A percentile compares a stretch with the other conserved stretches of the same genome.
phyloP scores from a whole-genome alignment of 345 rosid genomes.

The Bruguiera parviflora region DNA sequence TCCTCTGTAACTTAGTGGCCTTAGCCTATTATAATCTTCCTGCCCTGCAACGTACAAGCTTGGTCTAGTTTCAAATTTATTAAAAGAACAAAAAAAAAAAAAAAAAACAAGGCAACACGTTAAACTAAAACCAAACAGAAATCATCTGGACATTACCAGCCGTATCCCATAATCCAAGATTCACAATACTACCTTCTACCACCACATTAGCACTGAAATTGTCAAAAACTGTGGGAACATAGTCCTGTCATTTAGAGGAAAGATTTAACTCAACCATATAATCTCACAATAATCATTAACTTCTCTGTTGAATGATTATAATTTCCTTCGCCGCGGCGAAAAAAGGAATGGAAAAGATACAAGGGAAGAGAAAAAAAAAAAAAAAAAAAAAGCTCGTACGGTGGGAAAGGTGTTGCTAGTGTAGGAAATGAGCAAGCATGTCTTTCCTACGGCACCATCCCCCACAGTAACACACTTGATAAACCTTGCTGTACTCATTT shows the following conservation, averaged over 20 bases:
- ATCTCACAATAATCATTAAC: too few species aligned
- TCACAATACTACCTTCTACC: conserved; percentile 58
- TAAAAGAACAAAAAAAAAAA: not conserved
- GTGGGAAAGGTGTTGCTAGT: conserved; percentile 78
- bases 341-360: not conserved
- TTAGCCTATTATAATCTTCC: conserved; percentile 77
- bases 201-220: conserved; percentile 68
- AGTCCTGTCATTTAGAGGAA: conserved; percentile 32
- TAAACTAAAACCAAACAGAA: not conserved
- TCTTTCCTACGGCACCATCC: conserved; percentile 83
- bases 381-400: conserved; percentile 27
- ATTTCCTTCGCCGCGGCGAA: not conserved
- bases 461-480: conserved; percentile 83
- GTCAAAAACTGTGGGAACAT: conserved; percentile 63
- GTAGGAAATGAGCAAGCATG: conserved; percentile 81
- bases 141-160: conserved; percentile 34
- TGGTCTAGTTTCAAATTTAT: conserved; percentile 3
- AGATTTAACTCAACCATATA: not conserved
- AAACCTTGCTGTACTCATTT: conserved; percentile 69
- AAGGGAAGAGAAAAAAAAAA: not conserved
- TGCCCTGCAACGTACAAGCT: conserved; percentile 44
- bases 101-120: not conserved
- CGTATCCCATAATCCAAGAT: conserved; percentile 58
- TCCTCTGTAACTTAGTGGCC: conserved; percentile 84
- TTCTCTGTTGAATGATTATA: too few species aligned